phyloP scores from a whole-genome alignment of 78 protist species.

The Cavenderia fasciculata region DNA sequence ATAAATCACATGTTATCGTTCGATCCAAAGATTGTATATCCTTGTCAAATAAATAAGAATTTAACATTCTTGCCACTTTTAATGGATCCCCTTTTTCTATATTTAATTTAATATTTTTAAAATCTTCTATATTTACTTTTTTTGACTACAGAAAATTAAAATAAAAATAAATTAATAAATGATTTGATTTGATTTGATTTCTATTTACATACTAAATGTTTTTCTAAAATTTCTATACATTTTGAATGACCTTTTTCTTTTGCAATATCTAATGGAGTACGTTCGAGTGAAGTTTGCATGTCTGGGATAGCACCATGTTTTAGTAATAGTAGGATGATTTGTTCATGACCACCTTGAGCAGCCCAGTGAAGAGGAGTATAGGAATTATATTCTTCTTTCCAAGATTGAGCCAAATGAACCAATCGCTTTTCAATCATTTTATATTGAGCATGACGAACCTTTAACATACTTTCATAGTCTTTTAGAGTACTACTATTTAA shows the following conservation, averaged over 20 bases:
- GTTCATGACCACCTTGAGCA: conserved; percentile 18
- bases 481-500: not conserved
- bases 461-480: not conserved
- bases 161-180: too few species aligned
- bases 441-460: conserved; percentile 11
- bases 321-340: not conserved
- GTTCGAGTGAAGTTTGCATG: not conserved
- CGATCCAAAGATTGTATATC: too few species aligned
- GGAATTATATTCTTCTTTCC: conserved; percentile 20
- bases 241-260: conserved; percentile 4
- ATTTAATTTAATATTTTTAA: too few species aligned
- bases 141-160: too few species aligned
- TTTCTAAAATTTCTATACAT: conserved; percentile 11
- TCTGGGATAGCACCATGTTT: not conserved
- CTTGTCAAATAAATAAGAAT: too few species aligned
- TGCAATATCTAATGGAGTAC: conserved; percentile 2
- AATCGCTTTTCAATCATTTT: conserved; percentile 57
- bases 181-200: too few species aligned
- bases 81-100: too few species aligned
- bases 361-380: conserved; percentile 20
- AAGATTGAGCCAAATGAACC: not conserved
- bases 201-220: too few species aligned
- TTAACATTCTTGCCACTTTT: too few species aligned
- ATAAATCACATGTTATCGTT: too few species aligned
- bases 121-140: too few species aligned